Conservation (phyloP, 371 early-diverging fungal species). For the Apophysomyces trapeziformis region DNA sequence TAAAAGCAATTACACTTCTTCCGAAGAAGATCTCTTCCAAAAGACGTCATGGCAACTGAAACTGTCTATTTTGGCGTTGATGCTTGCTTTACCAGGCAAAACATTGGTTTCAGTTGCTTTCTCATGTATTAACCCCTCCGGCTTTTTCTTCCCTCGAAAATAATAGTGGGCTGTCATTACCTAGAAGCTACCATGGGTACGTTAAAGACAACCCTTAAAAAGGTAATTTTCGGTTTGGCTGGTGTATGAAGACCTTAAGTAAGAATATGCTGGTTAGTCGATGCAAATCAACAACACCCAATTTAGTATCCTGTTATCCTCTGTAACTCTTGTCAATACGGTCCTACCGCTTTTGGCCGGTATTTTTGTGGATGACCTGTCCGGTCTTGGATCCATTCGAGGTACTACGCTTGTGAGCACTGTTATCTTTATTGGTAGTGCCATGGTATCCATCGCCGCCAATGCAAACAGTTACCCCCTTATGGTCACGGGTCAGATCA, state of each 20-base stretch:
- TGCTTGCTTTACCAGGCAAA: conserved; percentile 28
- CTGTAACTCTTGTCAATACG: conserved; percentile 74
- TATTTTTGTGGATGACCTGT: conserved; percentile 52
- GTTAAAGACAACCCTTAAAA: conserved; percentile 42
- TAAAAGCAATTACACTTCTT: not conserved
- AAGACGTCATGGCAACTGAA: conserved; percentile 22
- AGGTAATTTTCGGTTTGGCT: conserved; percentile 25
- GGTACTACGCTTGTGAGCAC: conserved; percentile 41
- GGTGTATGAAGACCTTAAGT: not conserved
- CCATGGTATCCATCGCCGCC: conserved; percentile 40
- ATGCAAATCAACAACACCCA: conserved; percentile 71
- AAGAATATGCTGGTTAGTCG: conserved; percentile 28
- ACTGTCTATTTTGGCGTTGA: conserved; percentile 19
- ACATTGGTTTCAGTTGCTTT: not conserved
- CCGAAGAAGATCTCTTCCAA: not conserved
- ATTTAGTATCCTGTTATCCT: conserved; percentile 71
- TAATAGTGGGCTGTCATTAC: conserved; percentile 45
- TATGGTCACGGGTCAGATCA: conserved; percentile 50
- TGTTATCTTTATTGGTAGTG: conserved; percentile 37
- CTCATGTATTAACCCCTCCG: not conserved
- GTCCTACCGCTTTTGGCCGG: conserved; percentile 71
- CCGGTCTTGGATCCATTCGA: conserved; percentile 40
- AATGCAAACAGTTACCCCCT: conserved; percentile 35
- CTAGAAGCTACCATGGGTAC: conserved; percentile 50
- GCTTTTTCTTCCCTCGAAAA: not conserved